Evolutionary conservation across 306 rosid genomes (phyloP), one percentile per base, ranked within the genome.

Genomic region (Sindora glabra): DNA sequence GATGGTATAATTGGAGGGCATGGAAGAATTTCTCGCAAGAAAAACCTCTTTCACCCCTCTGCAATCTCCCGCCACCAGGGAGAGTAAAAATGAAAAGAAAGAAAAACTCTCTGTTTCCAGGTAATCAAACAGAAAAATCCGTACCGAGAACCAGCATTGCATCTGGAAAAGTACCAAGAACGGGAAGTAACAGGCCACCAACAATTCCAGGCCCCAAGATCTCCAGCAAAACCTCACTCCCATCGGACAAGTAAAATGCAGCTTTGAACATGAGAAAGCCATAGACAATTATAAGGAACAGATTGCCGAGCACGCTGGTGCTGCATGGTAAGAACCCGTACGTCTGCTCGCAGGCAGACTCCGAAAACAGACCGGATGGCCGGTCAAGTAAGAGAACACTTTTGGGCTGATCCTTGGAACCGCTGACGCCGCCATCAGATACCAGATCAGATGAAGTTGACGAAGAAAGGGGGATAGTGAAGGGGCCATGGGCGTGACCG

Each of bases 251-350:
- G 8, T 32, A 68, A 7, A 49, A 57, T 36, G 47, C 73, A 10
- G 51, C 73, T 11, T 46, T 47, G 30, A 56, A 56, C 59, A 68
- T 18, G 25, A 57, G 18, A 50, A 23, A 56, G 14, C 57, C 73
- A n/a, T 68, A 68, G 12, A 68, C 59, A 29, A 57, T 32, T 24
- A 68, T 57, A 36, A 68, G 36, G 63, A 68, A 68, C 32, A 68
- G 58, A 25, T 46, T 50, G 24, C 73, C 73, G 17, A 11, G 57
- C 3, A 48, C 14, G 15, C 34, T 68, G 40, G 15, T n/a, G 0
- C 59, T 45, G 49, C 73, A 68, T 21, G 73, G 73, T 50, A 68
- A 26, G 65, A 68, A 57, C 18, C 73, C 73, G 13, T 68, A 68
- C 26, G 57, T 45, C 6, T 56, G 73, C 51, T 47, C 59, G 1